A percentile compares a stretch with the other conserved stretches of the same genome.
Conservation (phyloP, 2,329 filamentous ascomycete species). For the Fusarium burgessii region DNA sequence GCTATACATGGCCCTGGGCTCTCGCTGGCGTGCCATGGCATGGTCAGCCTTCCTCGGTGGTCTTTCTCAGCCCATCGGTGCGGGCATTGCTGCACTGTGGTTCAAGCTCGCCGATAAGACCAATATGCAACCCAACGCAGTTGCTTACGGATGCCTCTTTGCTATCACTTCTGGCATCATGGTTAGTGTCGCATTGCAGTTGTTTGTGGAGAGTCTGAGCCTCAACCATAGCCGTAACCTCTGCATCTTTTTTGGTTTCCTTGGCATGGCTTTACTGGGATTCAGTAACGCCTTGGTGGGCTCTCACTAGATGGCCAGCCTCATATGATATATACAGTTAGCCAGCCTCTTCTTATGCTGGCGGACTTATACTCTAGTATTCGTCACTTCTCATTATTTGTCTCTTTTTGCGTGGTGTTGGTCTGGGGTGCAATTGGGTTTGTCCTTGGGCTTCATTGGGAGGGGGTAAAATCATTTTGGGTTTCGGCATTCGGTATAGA, state of each 20-base stretch:
- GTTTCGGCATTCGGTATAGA: conserved; percentile 36
- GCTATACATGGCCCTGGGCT: conserved; percentile 89
- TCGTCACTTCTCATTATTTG: not conserved
- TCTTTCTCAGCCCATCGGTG: conserved; percentile 87
- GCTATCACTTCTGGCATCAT: conserved; percentile 93
- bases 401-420: conserved; percentile 32
- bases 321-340: not conserved
- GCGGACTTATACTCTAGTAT: not conserved
- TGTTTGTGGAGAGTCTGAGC: conserved; percentile 87
- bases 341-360: not conserved
- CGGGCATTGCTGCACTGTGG: conserved; percentile 86
- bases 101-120: conserved; percentile 75
- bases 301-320: conserved; percentile 51
- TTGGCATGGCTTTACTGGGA: conserved; percentile 89
- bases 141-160: conserved; percentile 85
- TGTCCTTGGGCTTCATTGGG: not conserved
- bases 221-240: conserved; percentile 83
- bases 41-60: conserved; percentile 89
- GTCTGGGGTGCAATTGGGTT: conserved; percentile 4
- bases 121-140: conserved; percentile 63
- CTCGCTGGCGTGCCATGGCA: conserved; percentile 82
- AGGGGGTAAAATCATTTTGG: conserved; percentile 9
- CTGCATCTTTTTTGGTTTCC: conserved; percentile 83
- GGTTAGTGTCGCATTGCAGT: conserved; percentile 89
- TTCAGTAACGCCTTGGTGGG: conserved; percentile 87